phyloP scores from a whole-genome alignment of 1,284 basidiomycete species.

The Puccinia novopanici region DNA sequence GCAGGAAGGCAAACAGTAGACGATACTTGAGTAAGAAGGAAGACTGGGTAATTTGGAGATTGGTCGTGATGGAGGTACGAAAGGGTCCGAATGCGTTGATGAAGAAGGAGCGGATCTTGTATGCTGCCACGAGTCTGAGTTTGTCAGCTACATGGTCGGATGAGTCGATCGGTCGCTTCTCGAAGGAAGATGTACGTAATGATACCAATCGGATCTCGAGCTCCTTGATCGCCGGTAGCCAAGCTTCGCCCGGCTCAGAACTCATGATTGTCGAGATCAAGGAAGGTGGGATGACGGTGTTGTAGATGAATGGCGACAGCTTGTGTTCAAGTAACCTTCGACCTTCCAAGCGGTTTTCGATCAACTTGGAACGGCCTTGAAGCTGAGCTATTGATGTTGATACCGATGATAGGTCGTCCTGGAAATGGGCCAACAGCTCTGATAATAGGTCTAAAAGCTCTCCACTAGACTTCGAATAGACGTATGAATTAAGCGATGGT shows the following conservation, averaged over 20 bases:
- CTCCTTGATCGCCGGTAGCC: slow-evolving; percentile 18
- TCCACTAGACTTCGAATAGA: slow-evolving; percentile 20
- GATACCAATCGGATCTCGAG: slow-evolving; percentile 45
- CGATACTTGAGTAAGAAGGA: slow-evolving; percentile 82
- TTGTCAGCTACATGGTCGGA: background rate
- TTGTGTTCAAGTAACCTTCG: slow-evolving; percentile 67
- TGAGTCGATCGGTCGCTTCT: slow-evolving; percentile 26
- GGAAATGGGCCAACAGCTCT: slow-evolving; percentile 70
- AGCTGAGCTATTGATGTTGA: slow-evolving; percentile 93
- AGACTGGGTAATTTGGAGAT: slow-evolving; percentile 88
- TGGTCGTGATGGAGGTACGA: slow-evolving; percentile 78
- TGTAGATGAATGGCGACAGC: background rate
- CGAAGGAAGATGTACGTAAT: slow-evolving; percentile 9
- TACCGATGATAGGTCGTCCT: slow-evolving; percentile 85
- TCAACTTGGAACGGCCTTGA: slow-evolving; percentile 82
- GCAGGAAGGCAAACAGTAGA: slow-evolving; percentile 80
- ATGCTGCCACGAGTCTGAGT: slow-evolving; percentile 42
- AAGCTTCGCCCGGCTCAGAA: slow-evolving; percentile 14
- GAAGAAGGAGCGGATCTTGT: slow-evolving; percentile 87
- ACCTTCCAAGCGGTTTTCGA: slow-evolving; percentile 80
- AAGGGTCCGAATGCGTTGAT: slow-evolving; percentile 79
- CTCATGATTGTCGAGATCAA: slow-evolving; percentile 31
- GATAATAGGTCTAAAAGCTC: slow-evolving; percentile 22
- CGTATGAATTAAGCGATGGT: background rate
- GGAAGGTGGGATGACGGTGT: background rate